These are phyloP conservation scores for Fusarium drepaniforme DNA, from an alignment of 2,329 filamentous ascomycete species.

Conservation along the genomic window DNA sequence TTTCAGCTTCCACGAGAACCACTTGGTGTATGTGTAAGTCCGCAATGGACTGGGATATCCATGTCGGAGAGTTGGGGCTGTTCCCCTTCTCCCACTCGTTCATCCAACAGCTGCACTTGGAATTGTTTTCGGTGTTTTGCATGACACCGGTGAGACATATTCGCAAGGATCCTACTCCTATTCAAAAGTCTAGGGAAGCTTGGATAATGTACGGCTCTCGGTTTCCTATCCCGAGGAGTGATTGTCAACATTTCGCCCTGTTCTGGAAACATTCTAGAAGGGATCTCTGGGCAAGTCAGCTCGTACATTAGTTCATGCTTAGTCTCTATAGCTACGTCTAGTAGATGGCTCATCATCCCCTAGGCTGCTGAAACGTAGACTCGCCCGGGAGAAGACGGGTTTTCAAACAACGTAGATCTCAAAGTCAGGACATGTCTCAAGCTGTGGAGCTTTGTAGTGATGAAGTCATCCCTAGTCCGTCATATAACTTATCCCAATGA, in stretches of 20 bases:
- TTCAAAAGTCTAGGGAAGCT: neutral
- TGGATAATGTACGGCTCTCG: neutral
- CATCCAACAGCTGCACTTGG: neutral
- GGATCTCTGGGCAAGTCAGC: neutral
- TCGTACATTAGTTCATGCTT: neutral
- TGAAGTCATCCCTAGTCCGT: neutral
- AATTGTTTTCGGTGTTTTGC: neutral
- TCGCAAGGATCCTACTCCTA: neutral
- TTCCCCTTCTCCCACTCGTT: neutral
- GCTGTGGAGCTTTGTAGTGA: neutral
- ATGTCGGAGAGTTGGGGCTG: neutral
- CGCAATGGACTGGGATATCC: neutral
- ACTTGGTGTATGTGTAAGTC: neutral
- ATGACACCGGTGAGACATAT: neutral
- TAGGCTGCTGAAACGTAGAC: neutral
- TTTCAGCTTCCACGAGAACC: neutral
- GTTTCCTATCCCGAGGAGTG: conserved; percentile 1
- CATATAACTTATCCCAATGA: neutral
- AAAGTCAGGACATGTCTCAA: neutral
- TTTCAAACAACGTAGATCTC: neutral
- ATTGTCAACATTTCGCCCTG: neutral
- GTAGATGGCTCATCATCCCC: neutral
- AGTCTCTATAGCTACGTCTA: neutral
- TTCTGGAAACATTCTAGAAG: neutral
- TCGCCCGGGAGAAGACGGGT: neutral